These are phyloP conservation scores for Zymoseptoria brevis DNA, from an alignment of 2,329 filamentous ascomycete species.

Conservation along the genomic window DNA sequence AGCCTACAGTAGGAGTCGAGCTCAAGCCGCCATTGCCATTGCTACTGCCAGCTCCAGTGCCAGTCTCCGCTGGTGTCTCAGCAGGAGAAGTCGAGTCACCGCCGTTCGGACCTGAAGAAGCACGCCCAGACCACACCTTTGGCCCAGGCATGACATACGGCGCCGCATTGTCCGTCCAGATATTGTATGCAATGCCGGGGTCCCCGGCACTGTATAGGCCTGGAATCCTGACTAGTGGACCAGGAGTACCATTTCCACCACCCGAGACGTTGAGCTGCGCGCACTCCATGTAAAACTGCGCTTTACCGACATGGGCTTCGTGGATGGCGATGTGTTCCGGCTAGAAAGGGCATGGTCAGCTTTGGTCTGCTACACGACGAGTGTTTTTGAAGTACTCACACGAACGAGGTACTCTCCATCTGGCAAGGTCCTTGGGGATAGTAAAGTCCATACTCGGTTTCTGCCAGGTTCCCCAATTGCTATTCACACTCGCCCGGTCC, in stretches of 20 bases:
- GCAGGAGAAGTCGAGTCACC: neutral
- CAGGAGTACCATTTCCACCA: slow-evolving; percentile 13
- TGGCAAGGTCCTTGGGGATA: slow-evolving; percentile 7
- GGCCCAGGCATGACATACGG: slow-evolving; percentile 13
- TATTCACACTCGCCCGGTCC: slow-evolving; percentile 7
- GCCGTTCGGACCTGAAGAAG: neutral
- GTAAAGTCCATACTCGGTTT: slow-evolving; percentile 13
- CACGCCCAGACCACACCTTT: slow-evolving; percentile 8
- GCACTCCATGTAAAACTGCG: slow-evolving; percentile 14
- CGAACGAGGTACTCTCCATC: slow-evolving; percentile 15
- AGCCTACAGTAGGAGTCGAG: neutral
- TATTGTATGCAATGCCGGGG: slow-evolving; percentile 16
- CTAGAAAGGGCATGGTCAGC: neutral
- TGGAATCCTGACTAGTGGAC: slow-evolving; percentile 14
- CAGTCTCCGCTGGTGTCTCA: neutral
- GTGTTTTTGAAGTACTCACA: neutral
- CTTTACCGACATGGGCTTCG: slow-evolving; percentile 13
- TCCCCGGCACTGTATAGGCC: slow-evolving; percentile 18
- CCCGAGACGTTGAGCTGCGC: slow-evolving; percentile 16
- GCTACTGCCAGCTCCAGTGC: neutral
- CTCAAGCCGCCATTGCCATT: neutral
- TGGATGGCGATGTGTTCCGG: slow-evolving; percentile 16
- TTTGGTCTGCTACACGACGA: neutral
- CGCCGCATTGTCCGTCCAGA: slow-evolving; percentile 12
- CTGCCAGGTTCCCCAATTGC: slow-evolving; percentile 9